Conservation (phyloP, 768 basidiomycete species). For the Termitomyces sp. region DNA sequence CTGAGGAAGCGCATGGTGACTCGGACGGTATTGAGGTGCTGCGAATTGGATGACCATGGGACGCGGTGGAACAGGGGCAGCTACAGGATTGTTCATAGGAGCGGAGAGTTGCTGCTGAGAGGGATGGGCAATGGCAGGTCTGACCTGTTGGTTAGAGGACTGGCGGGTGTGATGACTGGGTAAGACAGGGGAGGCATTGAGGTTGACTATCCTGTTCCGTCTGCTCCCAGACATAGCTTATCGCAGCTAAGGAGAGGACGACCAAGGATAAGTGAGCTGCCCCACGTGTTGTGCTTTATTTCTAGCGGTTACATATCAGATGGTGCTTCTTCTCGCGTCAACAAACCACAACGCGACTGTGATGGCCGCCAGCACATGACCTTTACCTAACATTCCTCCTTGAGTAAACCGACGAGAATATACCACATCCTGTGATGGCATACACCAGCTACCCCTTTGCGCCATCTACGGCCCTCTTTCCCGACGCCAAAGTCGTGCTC, state of each 20-base stretch:
- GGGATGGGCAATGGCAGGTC: not conserved
- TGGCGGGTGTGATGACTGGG: not conserved
- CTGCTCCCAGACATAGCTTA: not conserved
- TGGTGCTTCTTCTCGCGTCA: not conserved
- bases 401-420: no score
- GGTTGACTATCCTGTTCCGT: not conserved
- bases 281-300: not conserved
- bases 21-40: not conserved
- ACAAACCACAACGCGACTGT: not conserved
- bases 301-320: not conserved
- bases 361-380: not conserved
- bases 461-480: conserved; percentile 66
- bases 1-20: not conserved
- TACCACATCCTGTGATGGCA: conserved; percentile 76
- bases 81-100: not conserved
- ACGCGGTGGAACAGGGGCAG: not conserved
- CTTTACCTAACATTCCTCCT: no score
- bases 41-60: not conserved
- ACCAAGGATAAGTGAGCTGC: not conserved
- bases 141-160: not conserved
- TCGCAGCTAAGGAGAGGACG: not conserved
- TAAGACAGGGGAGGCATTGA: not conserved
- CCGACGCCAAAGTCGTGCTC: conserved; percentile 52
- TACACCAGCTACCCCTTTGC: conserved; percentile 61
- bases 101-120: not conserved